Base-by-base conservation (phyloP, 805 yeast species). In the Kuraishia floccosa region DNA sequence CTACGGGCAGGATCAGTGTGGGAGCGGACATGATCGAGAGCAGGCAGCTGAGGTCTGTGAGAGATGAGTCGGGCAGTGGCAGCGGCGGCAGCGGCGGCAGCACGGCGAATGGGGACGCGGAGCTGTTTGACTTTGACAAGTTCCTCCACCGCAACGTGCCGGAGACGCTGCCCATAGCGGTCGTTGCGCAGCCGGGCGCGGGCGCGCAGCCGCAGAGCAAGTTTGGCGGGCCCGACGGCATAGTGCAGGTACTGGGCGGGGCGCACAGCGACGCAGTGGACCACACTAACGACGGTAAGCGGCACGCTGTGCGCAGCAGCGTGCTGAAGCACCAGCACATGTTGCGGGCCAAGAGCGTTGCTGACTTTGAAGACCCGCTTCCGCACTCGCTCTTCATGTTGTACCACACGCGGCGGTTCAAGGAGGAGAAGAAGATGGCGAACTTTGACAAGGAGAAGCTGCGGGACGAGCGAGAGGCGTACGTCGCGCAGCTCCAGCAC, bases 381-480 rank as follows among this genome's bases (percentile, higher is more conserved):
- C 41, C 50, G 1, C 79, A 73, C 45, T 40, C 46, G 1, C 13
- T 56, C 10, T 75, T 57, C 45, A 42, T 49, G 19, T 37, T 55
- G 10, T 69, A 63, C 41, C 87, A 80, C 50, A 62, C 63, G 25
- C 60, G 68, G 24, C 70, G 78, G 73, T 70, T 67, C 38, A 68
- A 68, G 33, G 76, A 75, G 31, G 94, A 82, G 49, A 65, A 65
- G 35, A 61, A 70, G 28, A 73, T 77, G 68, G 54, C 61, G 18
- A 59, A 58, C 22, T 55, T 65, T 2, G 87, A 80, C 39, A 56
- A 68, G 17, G 67, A 62, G 30, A 62, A 66, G 33, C 57, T 74
- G 27, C 54, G 65, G 29, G 48, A 57, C 6, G 89, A 79, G 42
- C 69, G 72, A 19, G 84, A 76, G 32, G 64, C 62, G 14, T 59